Evolutionary conservation across 1,139 yeast genomes (phyloP), one percentile per base, ranked within the genome.

Genomic region (Taphrina deformans): DNA sequence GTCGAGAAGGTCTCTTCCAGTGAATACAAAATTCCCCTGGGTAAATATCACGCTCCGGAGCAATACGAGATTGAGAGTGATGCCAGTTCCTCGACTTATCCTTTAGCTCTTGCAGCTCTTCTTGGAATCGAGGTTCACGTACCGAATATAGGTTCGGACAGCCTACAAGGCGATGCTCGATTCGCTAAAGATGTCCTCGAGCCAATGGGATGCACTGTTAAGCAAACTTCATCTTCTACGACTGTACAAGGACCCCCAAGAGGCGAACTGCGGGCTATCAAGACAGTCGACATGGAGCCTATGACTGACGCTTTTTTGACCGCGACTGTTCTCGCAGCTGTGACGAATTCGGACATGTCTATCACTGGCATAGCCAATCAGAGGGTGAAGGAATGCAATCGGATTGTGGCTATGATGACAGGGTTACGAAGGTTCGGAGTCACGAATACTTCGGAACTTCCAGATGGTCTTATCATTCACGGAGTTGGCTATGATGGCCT

Each of bases 231-330:
- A 0, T 83, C 87, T 1, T 85, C 96, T 1, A 93, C 99, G 0
- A 90, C 97, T 0, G 98, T 95, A 2, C 85, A 87, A 53, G 99
- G 98, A 50, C 97, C 97, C 9, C 80, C 87, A 33, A 76, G 78
- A 46, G 95, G 96, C 14, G 71, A 77, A 2, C 80, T 93, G 70
- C 83, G 80, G 72, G 90, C 96, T 12, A 79, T 93, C 69, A 79
- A 85, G 14, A 83, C 81, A 69, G 87, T 93, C 67, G 97, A 95
- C 75, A 95, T 93, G 99, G 99, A 93, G 77, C 99, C 99, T 65
- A 93, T 93, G 99, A 93, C 99, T 0, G 99, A 93, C 77, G 99
- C 99, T 0, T 93, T 93, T 75, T 81, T 93, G 74, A 93, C 99
- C 23, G 99, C 99, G 0, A 85, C 96, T 58, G 97, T 95, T 21